Conservation (phyloP, 148 eudicot genomes). For the Arbutus unedo region DNA sequence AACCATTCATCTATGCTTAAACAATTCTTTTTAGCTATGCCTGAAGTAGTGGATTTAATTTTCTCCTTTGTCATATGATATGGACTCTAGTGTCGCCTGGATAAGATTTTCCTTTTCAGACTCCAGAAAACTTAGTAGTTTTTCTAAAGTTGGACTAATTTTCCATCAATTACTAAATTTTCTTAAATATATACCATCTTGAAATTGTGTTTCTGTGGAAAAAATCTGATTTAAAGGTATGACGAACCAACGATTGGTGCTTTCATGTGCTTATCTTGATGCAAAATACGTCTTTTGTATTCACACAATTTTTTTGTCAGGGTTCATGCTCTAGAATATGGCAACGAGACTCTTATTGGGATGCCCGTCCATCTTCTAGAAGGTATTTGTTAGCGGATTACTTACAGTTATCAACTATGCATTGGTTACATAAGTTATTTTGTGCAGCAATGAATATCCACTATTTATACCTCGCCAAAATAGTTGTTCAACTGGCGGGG, state of each 20-base stretch:
- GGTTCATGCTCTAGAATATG: conserved; percentile 96
- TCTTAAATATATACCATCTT: background rate
- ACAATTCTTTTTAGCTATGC: background rate
- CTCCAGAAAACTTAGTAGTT: background rate
- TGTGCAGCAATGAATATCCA: conserved; percentile 82
- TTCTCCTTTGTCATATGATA: background rate
- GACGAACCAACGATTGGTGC: background rate
- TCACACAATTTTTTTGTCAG: conserved; percentile 32
- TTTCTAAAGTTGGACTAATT: background rate
- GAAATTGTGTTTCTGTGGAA: background rate
- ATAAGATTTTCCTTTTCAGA: background rate
- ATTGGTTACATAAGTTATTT: conserved; percentile 23
- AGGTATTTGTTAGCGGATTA: conserved; percentile 45
- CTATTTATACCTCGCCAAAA: conserved; percentile 91
- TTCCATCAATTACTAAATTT: background rate
- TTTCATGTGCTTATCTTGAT: conserved; percentile 4
- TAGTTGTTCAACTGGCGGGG: conserved; percentile 73
- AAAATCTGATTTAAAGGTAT: background rate
- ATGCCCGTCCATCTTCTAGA: conserved; percentile 89
- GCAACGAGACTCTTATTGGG: conserved; percentile 98
- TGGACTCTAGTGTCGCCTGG: background rate
- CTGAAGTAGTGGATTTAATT: background rate
- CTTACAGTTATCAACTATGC: conserved; percentile 3
- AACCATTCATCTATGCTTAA: background rate
- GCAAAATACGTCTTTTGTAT: background rate